Evolutionary conservation across 2,329 filamentous ascomycete genomes (phyloP).

Genomic region (Clarireedia hainanense): DNA sequence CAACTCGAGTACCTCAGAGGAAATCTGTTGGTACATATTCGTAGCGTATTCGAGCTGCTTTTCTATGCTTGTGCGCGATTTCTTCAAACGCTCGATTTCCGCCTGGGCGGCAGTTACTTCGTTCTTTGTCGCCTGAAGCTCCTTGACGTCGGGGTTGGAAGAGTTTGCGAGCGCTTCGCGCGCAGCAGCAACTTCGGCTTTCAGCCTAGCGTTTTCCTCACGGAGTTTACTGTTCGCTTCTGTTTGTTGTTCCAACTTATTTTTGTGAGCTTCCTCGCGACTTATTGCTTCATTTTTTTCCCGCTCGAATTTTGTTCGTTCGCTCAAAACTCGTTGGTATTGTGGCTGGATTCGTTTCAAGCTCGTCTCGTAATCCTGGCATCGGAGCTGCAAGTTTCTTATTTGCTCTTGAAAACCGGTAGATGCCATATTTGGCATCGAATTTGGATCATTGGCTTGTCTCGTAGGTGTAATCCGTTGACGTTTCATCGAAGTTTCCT

Average conservation of each 20-base stretch:
- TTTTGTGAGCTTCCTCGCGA: constrained; percentile 13
- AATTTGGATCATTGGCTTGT: not conserved
- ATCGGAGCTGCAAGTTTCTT: constrained; percentile 36
- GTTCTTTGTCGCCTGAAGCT: constrained; percentile 34
- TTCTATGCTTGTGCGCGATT: constrained; percentile 12
- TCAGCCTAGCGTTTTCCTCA: constrained; percentile 16
- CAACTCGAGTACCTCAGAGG: constrained; percentile 16
- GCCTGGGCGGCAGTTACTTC: constrained; percentile 25
- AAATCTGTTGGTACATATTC: constrained; percentile 25
- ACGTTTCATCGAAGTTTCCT: not conserved
- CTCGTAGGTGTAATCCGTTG: constrained; percentile 4
- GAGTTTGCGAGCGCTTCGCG: constrained; percentile 22
- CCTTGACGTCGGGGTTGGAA: constrained; percentile 32
- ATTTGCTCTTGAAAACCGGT: constrained; percentile 36
- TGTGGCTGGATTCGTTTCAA: constrained; percentile 38
- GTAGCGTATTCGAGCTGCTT: constrained; percentile 26
- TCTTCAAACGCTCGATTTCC: constrained; percentile 20
- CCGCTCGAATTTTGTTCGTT: constrained; percentile 43
- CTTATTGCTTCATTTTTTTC: constrained; percentile 24
- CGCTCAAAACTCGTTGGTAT: constrained; percentile 43
- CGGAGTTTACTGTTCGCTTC: constrained; percentile 20
- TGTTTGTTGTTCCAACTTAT: constrained; percentile 16
- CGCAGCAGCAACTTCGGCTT: constrained; percentile 24
- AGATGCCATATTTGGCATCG: constrained; percentile 27
- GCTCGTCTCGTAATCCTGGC: constrained; percentile 39